Conservation (phyloP, 768 basidiomycete genomes). For the Termitomyces sp. region DNA sequence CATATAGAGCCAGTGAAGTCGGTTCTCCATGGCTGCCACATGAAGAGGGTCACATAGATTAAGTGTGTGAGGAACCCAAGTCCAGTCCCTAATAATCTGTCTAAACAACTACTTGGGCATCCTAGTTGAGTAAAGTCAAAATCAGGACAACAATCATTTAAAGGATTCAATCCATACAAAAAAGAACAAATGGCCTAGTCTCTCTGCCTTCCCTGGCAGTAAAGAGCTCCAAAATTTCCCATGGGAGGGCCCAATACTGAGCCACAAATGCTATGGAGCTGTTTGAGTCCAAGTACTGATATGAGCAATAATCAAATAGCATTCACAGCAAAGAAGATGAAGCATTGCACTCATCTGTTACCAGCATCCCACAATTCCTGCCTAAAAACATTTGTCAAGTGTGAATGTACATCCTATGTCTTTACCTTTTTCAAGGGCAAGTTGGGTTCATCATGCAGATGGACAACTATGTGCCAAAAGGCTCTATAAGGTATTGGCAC, state of each 20-base stretch:
- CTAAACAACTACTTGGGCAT: background rate
- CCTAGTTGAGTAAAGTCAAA: background rate
- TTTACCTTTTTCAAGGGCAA: background rate
- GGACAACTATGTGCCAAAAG: background rate
- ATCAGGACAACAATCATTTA: too few species aligned
- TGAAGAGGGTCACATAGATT: background rate
- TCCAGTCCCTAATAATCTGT: background rate
- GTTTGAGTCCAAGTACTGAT: background rate
- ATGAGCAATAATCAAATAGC: background rate
- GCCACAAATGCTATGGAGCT: background rate
- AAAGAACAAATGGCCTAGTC: background rate
- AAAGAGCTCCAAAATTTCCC: background rate
- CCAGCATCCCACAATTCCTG: background rate
- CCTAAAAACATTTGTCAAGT: background rate
- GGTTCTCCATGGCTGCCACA: background rate
- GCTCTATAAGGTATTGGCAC: background rate
- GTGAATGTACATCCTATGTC: background rate
- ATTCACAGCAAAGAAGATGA: background rate
- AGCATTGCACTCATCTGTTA: background rate
- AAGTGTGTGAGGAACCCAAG: background rate
- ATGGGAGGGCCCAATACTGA: background rate
- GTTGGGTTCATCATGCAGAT: background rate
- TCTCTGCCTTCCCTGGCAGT: background rate
- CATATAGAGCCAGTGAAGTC: background rate
- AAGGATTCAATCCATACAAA: background rate